Percentiles rank a stretch among this genome's conserved stretches.
Evolutionary conservation across 306 rosid genomes (phyloP).

Genomic region (Cicer bijugum): DNA sequence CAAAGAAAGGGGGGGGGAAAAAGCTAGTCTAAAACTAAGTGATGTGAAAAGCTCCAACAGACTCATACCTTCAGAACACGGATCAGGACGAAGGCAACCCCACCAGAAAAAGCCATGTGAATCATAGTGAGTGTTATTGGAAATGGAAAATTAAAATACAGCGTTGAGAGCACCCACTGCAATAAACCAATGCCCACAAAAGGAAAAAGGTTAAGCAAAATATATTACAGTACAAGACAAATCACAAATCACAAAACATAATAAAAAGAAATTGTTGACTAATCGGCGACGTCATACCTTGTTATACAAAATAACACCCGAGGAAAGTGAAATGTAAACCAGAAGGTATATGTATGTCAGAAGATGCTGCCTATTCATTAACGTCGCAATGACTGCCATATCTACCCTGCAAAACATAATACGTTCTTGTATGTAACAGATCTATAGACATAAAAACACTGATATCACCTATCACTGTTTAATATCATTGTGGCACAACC

Average conservation of each 20-base stretch:
- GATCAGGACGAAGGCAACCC: constrained; percentile 57
- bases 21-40: constrained; percentile 24
- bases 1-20: constrained; percentile 4
- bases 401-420: constrained; percentile 44
- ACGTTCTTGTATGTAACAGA: constrained; percentile 30
- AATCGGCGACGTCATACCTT: constrained; percentile 36
- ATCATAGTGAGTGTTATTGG: constrained; percentile 71
- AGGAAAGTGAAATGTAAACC: constrained; percentile 56
- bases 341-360: constrained; percentile 59
- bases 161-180: constrained; percentile 68
- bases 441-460: constrained; percentile 20
- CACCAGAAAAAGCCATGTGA: constrained; percentile 69
- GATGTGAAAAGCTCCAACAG: constrained; percentile 43
- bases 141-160: constrained; percentile 64
- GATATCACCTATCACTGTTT: neutral
- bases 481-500: neutral
- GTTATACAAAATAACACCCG: constrained; percentile 60
- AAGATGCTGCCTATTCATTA: constrained; percentile 51
- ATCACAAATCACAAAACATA: constrained; percentile 12
- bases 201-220: constrained; percentile 25
- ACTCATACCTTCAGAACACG: constrained; percentile 60
- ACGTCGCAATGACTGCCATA: constrained; percentile 20
- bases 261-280: constrained; percentile 1
- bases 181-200: constrained; percentile 40
- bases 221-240: constrained; percentile 5